Base-by-base conservation (phyloP, 768 basidiomycete species). In the Thelephora ganbajun region DNA sequence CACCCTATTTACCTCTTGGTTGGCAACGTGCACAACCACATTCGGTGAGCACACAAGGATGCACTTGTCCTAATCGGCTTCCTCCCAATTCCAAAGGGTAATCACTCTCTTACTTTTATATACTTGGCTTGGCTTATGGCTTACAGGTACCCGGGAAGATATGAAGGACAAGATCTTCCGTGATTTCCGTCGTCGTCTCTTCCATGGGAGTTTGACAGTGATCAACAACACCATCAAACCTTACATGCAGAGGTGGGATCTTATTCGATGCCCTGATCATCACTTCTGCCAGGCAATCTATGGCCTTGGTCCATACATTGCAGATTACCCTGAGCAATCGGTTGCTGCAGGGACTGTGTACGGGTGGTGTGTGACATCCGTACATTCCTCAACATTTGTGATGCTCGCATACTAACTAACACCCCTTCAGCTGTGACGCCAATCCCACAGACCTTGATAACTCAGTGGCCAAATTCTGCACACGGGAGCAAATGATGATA, bases 271-370 rank as follows among this genome's bases (percentile, higher is more conserved):
- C 42, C 51, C 59, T 7, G 62, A 65, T 49, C 48, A 52, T 0
- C 55, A 64, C 43, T 65, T 46, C 48, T 54, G 57, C 0, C 48
- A 52, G 1, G 55, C 51, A 1, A 54, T n/a, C n/a, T n/a, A n/a
- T n/a, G n/a, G n/a, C n/a, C n/a, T n/a, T n/a, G n/a, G n/a, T n/a
- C n/a, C n/a, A 0, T 63, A 56, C 35, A 61, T 63, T 44, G 60
- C 59, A 0, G 61, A 64, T 43, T 64, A 64, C 48, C 59, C 58
- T 5, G 62, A 64, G 39, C 62, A 64, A 44, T 55, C 56, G 0
- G 33, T 53, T 11, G 26, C 58, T 0, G 53, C 55, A 5, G 34
- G 49, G 18, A 54, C 55, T 41, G 56, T 58, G 5, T 50, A 57
- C 33, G 50, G 54, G 0, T 58, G 57, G 57, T 58, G 57, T 37